These are phyloP conservation scores for Serendipita sp. DNA, from an alignment of 768 basidiomycete genomes.

Conservation along the genomic window DNA sequence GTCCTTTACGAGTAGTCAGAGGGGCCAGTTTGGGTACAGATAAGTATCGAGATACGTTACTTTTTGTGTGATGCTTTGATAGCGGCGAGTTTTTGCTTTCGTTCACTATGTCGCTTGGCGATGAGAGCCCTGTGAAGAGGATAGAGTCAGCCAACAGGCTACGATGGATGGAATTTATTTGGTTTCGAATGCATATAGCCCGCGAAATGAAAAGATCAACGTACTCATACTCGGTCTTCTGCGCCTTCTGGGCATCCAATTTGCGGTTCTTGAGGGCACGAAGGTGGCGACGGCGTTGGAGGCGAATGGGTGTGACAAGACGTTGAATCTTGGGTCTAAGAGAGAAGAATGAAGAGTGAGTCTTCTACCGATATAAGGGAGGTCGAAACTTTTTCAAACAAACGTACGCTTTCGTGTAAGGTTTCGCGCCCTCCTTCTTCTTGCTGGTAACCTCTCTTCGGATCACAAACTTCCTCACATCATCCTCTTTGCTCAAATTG, in stretches of 20 bases:
- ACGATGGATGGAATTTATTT: neutral
- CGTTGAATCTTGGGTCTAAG: slow-evolving; percentile 88
- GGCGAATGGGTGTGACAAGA: slow-evolving; percentile 84
- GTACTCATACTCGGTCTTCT: slow-evolving; percentile 85
- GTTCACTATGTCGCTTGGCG: slow-evolving; percentile 81
- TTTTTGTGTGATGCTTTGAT: slow-evolving; percentile 73
- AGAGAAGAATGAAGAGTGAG: neutral
- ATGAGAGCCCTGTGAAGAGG: slow-evolving; percentile 37
- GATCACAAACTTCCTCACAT: slow-evolving; percentile 95
- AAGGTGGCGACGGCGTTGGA: slow-evolving; percentile 92
- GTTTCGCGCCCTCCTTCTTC: slow-evolving; percentile 84
- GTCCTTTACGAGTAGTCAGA: neutral
- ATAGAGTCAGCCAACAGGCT: slow-evolving; percentile 6
- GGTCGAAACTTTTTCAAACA: slow-evolving; percentile 19
- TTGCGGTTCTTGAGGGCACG: slow-evolving; percentile 74
- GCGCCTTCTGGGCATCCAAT: slow-evolving; percentile 85
- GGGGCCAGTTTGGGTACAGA: no score
- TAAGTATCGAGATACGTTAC: slow-evolving; percentile 12
- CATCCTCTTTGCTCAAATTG: slow-evolving; percentile 94
- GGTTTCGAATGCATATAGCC: no score
- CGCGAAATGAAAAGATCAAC: slow-evolving; percentile 14
- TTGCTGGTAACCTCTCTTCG: slow-evolving; percentile 73
- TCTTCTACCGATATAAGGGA: neutral
- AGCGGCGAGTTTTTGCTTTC: slow-evolving; percentile 80
- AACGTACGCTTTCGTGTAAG: slow-evolving; percentile 84